These are phyloP conservation scores for Salinomyces thailandicus DNA, from an alignment of 2,329 filamentous ascomycete genomes.

Conservation along the genomic window DNA sequence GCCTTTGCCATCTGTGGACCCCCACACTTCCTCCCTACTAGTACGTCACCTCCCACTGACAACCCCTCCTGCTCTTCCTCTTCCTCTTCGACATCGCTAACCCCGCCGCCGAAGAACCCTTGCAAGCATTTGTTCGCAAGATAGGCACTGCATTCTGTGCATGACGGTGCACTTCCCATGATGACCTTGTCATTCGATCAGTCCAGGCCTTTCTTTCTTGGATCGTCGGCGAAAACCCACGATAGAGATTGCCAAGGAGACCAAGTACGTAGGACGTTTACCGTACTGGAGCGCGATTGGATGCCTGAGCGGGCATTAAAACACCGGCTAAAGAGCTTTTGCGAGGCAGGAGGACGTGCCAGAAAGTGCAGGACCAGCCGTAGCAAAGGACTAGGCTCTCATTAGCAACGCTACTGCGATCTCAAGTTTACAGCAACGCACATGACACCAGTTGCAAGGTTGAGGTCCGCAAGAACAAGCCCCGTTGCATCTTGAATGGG, in stretches of 20 bases:
- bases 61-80: background rate
- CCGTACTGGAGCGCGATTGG: slow-evolving; percentile 40
- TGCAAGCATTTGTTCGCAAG: slow-evolving; percentile 38
- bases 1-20: too few species aligned
- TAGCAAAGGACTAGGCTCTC: slow-evolving; percentile 12
- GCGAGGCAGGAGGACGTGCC: slow-evolving; percentile 10
- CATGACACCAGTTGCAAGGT: slow-evolving; percentile 42
- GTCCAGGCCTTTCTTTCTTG: too few species aligned
- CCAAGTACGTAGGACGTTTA: slow-evolving; percentile 37
- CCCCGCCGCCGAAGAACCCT: slow-evolving; percentile 35
- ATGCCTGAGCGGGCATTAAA: too few species aligned
- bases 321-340: too few species aligned
- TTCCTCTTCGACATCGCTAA: background rate
- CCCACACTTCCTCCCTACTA: too few species aligned
- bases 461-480: slow-evolving; percentile 35
- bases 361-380: slow-evolving; percentile 42
- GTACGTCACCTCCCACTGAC: too few species aligned
- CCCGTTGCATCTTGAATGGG: slow-evolving; percentile 39
- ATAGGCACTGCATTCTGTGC: slow-evolving; percentile 37
- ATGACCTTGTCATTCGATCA: slow-evolving; percentile 12
- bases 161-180: slow-evolving; percentile 35
- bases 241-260: slow-evolving; percentile 32
- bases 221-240: too few species aligned
- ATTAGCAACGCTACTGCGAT: background rate
- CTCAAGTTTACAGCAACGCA: slow-evolving; percentile 28